Evolutionary conservation across 2,329 filamentous ascomycete species (phyloP).

Genomic region (Cladosporium sp.): DNA sequence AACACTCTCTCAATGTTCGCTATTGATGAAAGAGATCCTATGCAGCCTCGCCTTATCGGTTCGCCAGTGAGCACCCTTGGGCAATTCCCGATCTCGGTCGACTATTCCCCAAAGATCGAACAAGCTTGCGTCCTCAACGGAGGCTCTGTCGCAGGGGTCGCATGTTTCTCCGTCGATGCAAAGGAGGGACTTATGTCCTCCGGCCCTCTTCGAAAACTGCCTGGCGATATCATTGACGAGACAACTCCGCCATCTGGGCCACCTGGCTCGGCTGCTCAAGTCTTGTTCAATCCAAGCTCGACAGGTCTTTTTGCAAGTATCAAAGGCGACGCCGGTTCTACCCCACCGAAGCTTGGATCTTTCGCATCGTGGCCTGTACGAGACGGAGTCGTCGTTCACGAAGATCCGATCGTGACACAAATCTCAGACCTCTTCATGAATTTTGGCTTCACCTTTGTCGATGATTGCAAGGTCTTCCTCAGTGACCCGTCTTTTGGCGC

Average conservation of each 20-base stretch:
- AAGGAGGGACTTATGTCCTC: background rate
- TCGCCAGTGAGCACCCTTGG: slow-evolving; percentile 13
- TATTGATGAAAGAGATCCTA: slow-evolving; percentile 16
- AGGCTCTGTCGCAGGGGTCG: slow-evolving; percentile 15
- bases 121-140: slow-evolving; percentile 18
- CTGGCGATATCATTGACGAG: slow-evolving; percentile 12
- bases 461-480: slow-evolving; percentile 12
- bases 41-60: slow-evolving; percentile 11
- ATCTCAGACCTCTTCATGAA: no score
- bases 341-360: slow-evolving; percentile 10
- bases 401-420: no score
- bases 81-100: slow-evolving; percentile 18
- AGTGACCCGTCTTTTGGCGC: slow-evolving; percentile 16
- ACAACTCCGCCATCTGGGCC: slow-evolving; percentile 17
- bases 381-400: slow-evolving; percentile 13
- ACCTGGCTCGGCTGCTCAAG: slow-evolving; percentile 14
- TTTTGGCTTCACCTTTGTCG: no score
- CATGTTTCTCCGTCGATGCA: slow-evolving; percentile 16
- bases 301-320: slow-evolving; percentile 16
- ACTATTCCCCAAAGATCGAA: slow-evolving; percentile 15
- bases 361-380: slow-evolving; percentile 14
- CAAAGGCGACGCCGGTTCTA: slow-evolving; percentile 15
- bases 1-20: slow-evolving; percentile 16
- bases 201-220: no score
- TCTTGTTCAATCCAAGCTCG: slow-evolving; percentile 19